phyloP scores from a whole-genome alignment of 495 filamentous ascomycete genomes.

The Podospora australis region DNA sequence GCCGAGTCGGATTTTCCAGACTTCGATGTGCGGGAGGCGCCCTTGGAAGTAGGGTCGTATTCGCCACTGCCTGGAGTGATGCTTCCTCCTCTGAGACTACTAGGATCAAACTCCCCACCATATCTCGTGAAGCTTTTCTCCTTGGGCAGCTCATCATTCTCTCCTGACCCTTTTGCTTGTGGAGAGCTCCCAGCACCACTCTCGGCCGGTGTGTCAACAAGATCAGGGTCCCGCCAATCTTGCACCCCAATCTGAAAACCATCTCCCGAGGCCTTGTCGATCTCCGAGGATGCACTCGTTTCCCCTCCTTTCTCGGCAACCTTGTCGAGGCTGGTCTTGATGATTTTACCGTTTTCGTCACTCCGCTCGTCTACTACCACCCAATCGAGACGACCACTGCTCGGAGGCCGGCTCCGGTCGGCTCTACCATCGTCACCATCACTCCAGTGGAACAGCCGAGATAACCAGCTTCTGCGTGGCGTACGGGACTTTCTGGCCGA shows the following conservation, averaged over 20 bases:
- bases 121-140: no score
- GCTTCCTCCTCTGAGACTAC: conserved; percentile 7
- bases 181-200: conserved; percentile 12
- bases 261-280: conserved; percentile 42
- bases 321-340: conserved; percentile 31
- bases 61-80: conserved; percentile 56
- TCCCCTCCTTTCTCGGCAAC: conserved; percentile 23
- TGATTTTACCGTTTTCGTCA: conserved; percentile 42
- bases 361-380: conserved; percentile 62
- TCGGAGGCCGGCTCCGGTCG: conserved; percentile 67
- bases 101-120: no score
- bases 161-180: conserved; percentile 1
- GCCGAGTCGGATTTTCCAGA: conserved; percentile 17
- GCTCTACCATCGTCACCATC: conserved; percentile 19
- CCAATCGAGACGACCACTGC: conserved; percentile 78
- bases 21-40: conserved; percentile 18
- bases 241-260: conserved; percentile 88
- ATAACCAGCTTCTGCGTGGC: conserved; percentile 46
- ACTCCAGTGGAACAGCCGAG: conserved; percentile 47
- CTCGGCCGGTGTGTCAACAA: conserved; percentile 40
- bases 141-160: conserved; percentile 7
- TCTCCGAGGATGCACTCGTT: conserved; percentile 10
- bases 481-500: conserved; percentile 3
- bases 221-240: conserved; percentile 85
- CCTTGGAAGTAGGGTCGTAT: conserved; percentile 40